Evolutionary conservation across 75 land plant genomes (phyloP).

Genomic region (Pinus taeda): DNA sequence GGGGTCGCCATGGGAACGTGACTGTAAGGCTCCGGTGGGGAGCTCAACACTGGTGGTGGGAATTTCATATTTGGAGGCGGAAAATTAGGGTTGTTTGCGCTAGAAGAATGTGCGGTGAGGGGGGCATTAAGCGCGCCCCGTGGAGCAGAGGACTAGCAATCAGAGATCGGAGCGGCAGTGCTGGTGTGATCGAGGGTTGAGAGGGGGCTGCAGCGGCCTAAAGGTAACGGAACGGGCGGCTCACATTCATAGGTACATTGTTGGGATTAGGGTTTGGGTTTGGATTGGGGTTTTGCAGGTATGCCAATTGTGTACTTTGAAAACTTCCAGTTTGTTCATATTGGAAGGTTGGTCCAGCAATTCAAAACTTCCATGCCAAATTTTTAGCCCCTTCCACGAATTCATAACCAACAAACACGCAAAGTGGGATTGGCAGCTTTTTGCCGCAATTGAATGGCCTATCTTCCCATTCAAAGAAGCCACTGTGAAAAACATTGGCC

Average conservation of each 20-base stretch:
- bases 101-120: conserved; percentile 27
- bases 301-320: background rate
- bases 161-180: conserved; percentile 12
- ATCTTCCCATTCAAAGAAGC: too few relatives aligned
- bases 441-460: too few relatives aligned
- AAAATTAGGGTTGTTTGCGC: background rate
- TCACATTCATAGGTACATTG: background rate
- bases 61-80: background rate
- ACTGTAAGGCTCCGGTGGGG: conserved; percentile 8
- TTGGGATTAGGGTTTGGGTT: conserved; percentile 2
- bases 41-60: conserved; percentile 9
- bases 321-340: too few relatives aligned
- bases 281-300: conserved; percentile 1
- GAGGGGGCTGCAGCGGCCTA: background rate
- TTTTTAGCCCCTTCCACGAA: too few relatives aligned
- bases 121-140: conserved; percentile 48
- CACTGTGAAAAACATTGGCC: too few relatives aligned
- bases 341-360: too few relatives aligned
- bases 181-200: conserved; percentile 9
- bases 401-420: too few relatives aligned
- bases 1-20: background rate
- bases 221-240: background rate
- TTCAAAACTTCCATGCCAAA: too few relatives aligned
- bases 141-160: conserved; percentile 15
- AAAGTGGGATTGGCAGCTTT: too few relatives aligned